phyloP scores from a whole-genome alignment of 1,139 yeast genomes.

The Scheffersomyces cryptocercus region DNA sequence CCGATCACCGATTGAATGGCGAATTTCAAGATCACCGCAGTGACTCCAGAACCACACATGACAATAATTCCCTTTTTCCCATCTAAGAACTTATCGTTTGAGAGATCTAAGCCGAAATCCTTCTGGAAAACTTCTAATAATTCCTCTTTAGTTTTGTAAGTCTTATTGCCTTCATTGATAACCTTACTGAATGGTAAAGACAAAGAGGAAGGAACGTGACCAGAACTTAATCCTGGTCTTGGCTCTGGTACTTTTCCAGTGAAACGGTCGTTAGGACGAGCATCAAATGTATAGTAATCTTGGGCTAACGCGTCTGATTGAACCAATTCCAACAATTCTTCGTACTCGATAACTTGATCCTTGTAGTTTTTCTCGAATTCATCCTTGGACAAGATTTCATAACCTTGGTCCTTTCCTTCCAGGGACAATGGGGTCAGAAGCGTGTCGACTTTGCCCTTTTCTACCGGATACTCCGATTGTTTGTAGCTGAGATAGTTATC shows the following conservation, averaged over 20 bases:
- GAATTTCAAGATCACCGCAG: constrained; percentile 77
- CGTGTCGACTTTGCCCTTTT: constrained; percentile 12
- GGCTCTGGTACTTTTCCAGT: constrained; percentile 85
- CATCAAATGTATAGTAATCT: constrained; percentile 68
- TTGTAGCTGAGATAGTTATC: constrained; percentile 65
- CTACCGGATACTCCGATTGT: constrained; percentile 22
- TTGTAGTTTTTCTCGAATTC: constrained; percentile 33
- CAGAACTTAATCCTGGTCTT: constrained; percentile 80
- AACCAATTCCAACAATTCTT: constrained; percentile 62
- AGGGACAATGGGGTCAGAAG: constrained; percentile 7
- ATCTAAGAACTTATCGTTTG: constrained; percentile 20
- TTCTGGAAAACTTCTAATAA: constrained; percentile 46
- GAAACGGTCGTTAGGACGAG: constrained; percentile 74
- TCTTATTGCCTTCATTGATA: constrained; percentile 46
- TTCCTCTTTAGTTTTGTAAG: constrained; percentile 51
- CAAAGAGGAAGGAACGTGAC: constrained; percentile 81
- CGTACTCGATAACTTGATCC: constrained; percentile 59
- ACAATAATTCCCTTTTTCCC: constrained; percentile 64
- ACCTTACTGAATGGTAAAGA: constrained; percentile 76
- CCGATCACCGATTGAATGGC: constrained; percentile 54
- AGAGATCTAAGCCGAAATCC: constrained; percentile 38
- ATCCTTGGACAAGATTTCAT: constrained; percentile 23
- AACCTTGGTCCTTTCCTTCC: constrained; percentile 10
- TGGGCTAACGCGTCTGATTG: constrained; percentile 45
- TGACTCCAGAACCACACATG: constrained; percentile 95